These are phyloP conservation scores for Alloteropsis angusta DNA, from an alignment of 202 grass and related monocot species.

Conservation along the genomic window DNA sequence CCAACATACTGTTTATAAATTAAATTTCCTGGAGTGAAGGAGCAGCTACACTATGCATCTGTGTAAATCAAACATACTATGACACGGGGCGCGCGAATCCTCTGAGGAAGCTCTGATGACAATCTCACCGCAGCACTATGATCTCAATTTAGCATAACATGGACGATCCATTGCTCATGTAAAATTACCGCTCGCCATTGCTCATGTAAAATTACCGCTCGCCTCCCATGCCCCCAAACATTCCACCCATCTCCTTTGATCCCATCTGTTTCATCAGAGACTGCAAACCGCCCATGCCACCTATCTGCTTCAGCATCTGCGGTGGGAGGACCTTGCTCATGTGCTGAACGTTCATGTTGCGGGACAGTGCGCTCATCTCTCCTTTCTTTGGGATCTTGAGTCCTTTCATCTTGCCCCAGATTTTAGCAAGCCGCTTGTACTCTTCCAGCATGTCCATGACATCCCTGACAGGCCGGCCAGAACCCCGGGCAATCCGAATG, in stretches of 20 bases:
- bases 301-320: conserved; percentile 81
- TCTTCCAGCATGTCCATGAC: conserved; percentile 86
- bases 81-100: not conserved
- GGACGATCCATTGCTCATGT: not conserved
- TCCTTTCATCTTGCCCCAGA: conserved; percentile 85
- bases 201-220: conserved; percentile 29
- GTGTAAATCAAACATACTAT: not conserved
- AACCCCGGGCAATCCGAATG: conserved; percentile 60
- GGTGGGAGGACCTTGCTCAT: conserved; percentile 77
- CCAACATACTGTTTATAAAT: not conserved
- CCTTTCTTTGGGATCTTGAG: conserved; percentile 89
- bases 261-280: conserved; percentile 87
- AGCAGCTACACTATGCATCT: not conserved
- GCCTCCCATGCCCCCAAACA: conserved; percentile 50
- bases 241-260: conserved; percentile 65
- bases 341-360: conserved; percentile 68
- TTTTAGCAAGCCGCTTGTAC: conserved; percentile 85
- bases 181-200: conserved; percentile 32
- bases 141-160: not conserved
- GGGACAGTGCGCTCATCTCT: conserved; percentile 62
- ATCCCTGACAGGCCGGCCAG: conserved; percentile 59
- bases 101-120: not conserved
- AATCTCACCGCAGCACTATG: no score
- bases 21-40: not conserved
- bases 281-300: conserved; percentile 68